Base-by-base conservation (phyloP, 345 rosid genomes). In the Eutrema japonicum region DNA sequence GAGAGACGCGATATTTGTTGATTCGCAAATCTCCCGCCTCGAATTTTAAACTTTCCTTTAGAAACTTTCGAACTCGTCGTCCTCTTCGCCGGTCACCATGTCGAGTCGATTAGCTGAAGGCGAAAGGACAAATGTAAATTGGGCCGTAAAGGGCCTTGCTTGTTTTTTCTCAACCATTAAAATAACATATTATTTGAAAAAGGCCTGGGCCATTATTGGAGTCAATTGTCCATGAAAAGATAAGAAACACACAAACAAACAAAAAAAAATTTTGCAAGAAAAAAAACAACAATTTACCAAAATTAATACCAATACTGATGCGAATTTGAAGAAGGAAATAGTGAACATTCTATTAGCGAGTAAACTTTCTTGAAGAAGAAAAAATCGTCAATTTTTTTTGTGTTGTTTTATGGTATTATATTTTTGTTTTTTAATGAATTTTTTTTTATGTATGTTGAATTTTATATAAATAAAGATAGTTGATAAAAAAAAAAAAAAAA, bases 11-110 rank as follows among this genome's bases (percentile, higher is more conserved):
- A 27, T 29, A 10, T 2, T 10, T 14, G 32, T 43, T 26, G 49
- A 45, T 13, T 53, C 70, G 36, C 30, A 5, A 50, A 58, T 59
- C 68, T 74, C 68, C 73, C 52, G 78, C 73, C 73, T 49, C 46
- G 18, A 64, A 57, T 55, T 64, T 56, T 10, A 73, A 73, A 73
- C 32, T 22, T 52, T 32, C 59, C 1, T 43, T 14, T 13, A 42
- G 45, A 22, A 71, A 51, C 1, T 18, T 63, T 33, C 18, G 12
- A 37, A 30, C 4, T 32, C 46, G 66, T 49, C 43, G 9, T 14
- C 42, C 52, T 29, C 52, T 29, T 49, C 63, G 22, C 37, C 72
- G 46, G 49, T 27, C 54, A 57, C 56, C 40, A 2, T 35, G 22
- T 42, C 46, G 53, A 58, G 9, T 64, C 41, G 49, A 35, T 36